Base-by-base conservation (phyloP, 495 filamentous ascomycete genomes). In the Aspergillus indologenus region DNA sequence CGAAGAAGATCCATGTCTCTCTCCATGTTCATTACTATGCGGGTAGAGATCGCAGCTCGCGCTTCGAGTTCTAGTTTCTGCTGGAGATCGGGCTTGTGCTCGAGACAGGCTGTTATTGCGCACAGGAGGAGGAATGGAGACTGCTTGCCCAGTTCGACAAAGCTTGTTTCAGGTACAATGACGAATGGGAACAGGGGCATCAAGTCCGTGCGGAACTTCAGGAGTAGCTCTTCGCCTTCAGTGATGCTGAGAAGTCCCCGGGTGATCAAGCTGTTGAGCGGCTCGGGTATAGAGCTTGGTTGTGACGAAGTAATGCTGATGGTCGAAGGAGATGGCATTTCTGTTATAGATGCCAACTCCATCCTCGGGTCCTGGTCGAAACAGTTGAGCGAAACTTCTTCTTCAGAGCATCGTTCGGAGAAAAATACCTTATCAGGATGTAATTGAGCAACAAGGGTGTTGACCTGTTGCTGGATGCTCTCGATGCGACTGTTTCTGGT, bases 1-100 rank as follows among this genome's bases (percentile, higher is more conserved):
- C 29, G 54, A 26, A 62, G 56, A 1, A 63, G 45, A 26, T 59
- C 61, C 56, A 63, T 52, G 34, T 53, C 26, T 18, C 56, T 43
- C 19, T 58, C 56, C 0, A 45, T 29, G 3, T 45, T 45, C n/a
- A 45, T 19, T 6, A 58, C 18, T 8, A 58, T 0, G 21, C 56
- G 46, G 14, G 26, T 3, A 21, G 56, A 14, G 18, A 58, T 14
- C 7, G 9, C 56, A 9, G 18, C 52, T 31, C 46, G 23, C 18
- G 31, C 31, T 21, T 44, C 23, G 2, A 19, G 12, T 21, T 58
- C 56, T 19, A 58, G 17, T 1, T 2, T n/a, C 5, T 58, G 18
- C 20, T 58, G 56, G 0, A 53, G 18, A 3, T 46, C 7, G 1
- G 46, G 56, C 0, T 53, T 45, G 18, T 52, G 47, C 15, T 58